Conservation (phyloP, 306 rosid species). For the Comarum palustre region DNA sequence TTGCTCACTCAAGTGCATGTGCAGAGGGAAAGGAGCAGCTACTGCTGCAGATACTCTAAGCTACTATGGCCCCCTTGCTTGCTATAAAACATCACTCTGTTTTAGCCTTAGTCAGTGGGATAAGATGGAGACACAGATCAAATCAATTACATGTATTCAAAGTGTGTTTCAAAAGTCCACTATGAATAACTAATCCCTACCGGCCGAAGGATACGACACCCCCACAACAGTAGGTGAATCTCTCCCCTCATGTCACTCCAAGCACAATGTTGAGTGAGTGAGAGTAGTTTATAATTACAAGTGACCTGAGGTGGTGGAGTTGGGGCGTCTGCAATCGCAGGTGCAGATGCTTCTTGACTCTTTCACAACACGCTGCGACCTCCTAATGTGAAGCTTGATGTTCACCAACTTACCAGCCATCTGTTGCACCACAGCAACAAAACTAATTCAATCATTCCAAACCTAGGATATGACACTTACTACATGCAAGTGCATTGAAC, state of each 20-base stretch:
- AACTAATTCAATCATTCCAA: not conserved
- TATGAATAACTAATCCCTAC: not conserved
- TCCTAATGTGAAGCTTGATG: conserved; percentile 68
- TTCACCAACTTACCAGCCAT: conserved; percentile 90
- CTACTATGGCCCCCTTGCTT: too few species aligned
- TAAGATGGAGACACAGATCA: not conserved
- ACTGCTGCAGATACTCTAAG: too few species aligned
- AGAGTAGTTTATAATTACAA: conserved; percentile 7
- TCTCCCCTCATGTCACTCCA: not conserved
- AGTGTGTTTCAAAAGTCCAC: not conserved
- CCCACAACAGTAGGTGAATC: not conserved
- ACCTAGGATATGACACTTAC: not conserved
- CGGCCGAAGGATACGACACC: not conserved
- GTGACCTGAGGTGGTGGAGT: conserved; percentile 37
- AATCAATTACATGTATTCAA: not conserved
- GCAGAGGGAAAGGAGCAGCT: too few species aligned
- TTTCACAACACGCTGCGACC: conserved; percentile 85
- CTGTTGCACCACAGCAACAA: conserved; percentile 34
- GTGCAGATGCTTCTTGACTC: conserved; percentile 74
- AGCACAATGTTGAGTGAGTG: not conserved
- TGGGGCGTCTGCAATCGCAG: conserved; percentile 66
- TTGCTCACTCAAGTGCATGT: too few species aligned
- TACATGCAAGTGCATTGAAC: not conserved
- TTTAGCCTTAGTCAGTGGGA: not conserved
- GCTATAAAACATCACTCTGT: not conserved